A percentile compares a stretch with the other conserved stretches of the same genome.
Conservation (phyloP, 2,329 filamentous ascomycete genomes). For the Fusarium sacchari region DNA sequence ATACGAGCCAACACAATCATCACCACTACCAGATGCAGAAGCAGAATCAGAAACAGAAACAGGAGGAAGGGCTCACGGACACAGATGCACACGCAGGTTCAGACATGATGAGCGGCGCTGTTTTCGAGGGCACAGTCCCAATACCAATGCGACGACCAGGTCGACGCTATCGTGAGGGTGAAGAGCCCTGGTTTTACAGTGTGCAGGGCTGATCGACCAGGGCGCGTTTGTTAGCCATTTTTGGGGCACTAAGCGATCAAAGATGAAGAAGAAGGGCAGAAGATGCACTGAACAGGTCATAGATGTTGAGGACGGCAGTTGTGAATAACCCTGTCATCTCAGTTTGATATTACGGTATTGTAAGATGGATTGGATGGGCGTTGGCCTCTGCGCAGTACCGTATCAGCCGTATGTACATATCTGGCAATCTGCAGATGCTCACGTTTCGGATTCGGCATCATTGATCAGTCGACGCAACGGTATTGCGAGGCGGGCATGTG, state of each 20-base stretch:
- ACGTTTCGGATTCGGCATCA: slow-evolving; percentile 14
- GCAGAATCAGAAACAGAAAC: slow-evolving; percentile 8
- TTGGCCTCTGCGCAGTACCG: slow-evolving; percentile 20
- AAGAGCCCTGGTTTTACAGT: slow-evolving; percentile 57
- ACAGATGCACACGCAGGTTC: slow-evolving; percentile 30
- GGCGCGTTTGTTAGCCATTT: slow-evolving; percentile 18
- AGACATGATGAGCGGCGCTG: slow-evolving; percentile 1
- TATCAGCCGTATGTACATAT: not conserved
- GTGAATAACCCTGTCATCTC: slow-evolving; percentile 13
- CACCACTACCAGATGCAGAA: slow-evolving; percentile 2
- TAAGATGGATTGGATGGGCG: slow-evolving; percentile 4
- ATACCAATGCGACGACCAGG: slow-evolving; percentile 73
- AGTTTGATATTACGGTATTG: slow-evolving; percentile 1
- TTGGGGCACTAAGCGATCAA: slow-evolving; percentile 9
- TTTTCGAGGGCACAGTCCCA: slow-evolving; percentile 67
- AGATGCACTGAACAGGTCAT: slow-evolving; percentile 2
- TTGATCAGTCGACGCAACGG: not conserved
- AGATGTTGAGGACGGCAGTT: slow-evolving; percentile 25
- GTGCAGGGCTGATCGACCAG: slow-evolving; percentile 38
- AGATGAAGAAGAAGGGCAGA: slow-evolving; percentile 3
- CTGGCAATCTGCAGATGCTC: slow-evolving; percentile 8
- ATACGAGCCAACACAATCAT: slow-evolving; percentile 31
- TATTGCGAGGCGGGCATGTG: slow-evolving; percentile 1
- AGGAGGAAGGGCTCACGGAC: slow-evolving; percentile 19
- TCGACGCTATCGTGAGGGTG: slow-evolving; percentile 55